phyloP scores from a whole-genome alignment of 208 protist species.

The Crithidia fasciculata region DNA sequence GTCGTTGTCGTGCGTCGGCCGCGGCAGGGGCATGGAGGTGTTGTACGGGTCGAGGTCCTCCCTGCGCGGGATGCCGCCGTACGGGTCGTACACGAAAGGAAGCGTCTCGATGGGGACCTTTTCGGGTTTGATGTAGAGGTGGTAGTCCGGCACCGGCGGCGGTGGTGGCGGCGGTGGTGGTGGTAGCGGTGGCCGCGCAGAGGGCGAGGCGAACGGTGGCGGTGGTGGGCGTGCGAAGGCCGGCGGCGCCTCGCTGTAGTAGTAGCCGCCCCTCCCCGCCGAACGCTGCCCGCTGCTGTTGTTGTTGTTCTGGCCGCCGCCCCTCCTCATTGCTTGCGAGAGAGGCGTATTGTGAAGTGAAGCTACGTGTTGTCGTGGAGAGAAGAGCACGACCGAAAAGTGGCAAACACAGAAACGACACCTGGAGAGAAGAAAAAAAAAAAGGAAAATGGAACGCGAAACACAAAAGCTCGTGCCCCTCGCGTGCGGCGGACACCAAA shows the following conservation, averaged over 20 bases:
- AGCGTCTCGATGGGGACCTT: slow-evolving; percentile 1
- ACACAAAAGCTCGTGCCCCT: too few species aligned
- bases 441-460: too few species aligned
- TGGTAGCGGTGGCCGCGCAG: background rate
- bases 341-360: too few species aligned
- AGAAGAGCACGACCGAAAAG: too few species aligned
- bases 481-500: too few species aligned
- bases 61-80: slow-evolving; percentile 47
- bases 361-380: too few species aligned
- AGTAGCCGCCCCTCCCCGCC: background rate
- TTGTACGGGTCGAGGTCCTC: slow-evolving; percentile 41
- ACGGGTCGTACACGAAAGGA: slow-evolving; percentile 44
- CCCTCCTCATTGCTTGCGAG: background rate
- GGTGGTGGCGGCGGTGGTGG: background rate
- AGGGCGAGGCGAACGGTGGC: background rate
- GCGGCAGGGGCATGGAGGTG: slow-evolving; percentile 16
- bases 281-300: background rate
- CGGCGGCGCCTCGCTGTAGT: background rate
- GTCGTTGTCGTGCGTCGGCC: slow-evolving; percentile 19
- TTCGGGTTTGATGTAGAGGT: slow-evolving; percentile 8
- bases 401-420: too few species aligned
- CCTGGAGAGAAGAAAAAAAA: too few species aligned
- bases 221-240: background rate
- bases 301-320: slow-evolving; percentile 1
- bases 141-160: slow-evolving; percentile 1